Percentiles rank a stretch among this genome's conserved stretches.
These are phyloP conservation scores for Beta vulgaris DNA, from an alignment of 148 eudicot genomes.

Conservation along the genomic window DNA sequence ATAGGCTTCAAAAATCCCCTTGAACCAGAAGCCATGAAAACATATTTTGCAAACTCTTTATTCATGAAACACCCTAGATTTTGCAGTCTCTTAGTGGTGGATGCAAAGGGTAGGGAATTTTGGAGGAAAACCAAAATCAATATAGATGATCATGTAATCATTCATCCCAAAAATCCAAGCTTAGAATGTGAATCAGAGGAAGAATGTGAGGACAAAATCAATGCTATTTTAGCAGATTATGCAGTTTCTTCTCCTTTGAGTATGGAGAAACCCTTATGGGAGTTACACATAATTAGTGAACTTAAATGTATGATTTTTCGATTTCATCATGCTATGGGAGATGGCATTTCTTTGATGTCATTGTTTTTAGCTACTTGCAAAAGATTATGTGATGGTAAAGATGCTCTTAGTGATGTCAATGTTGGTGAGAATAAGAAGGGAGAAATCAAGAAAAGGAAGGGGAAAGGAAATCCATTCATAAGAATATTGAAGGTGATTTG, in stretches of 20 bases:
- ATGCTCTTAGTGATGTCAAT: not conserved
- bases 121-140: slow-evolving; percentile 52
- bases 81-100: slow-evolving; percentile 53
- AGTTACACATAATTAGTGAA: slow-evolving; percentile 70
- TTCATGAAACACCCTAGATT: slow-evolving; percentile 62
- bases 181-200: too few species aligned
- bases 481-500: too few species aligned
- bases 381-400: slow-evolving; percentile 13
- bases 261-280: slow-evolving; percentile 56
- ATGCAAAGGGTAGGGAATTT: slow-evolving; percentile 35
- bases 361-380: slow-evolving; percentile 48
- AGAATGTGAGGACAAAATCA: too few species aligned
- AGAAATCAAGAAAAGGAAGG: not conserved
- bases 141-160: slow-evolving; percentile 49
- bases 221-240: slow-evolving; percentile 47
- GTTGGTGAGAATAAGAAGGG: not conserved
- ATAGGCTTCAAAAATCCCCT: slow-evolving; percentile 36
- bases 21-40: slow-evolving; percentile 33
- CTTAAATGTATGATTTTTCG: slow-evolving; percentile 53
- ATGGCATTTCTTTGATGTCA: slow-evolving; percentile 69
- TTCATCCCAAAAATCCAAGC: too few species aligned
- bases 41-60: slow-evolving; percentile 28
- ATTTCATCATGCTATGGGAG: slow-evolving; percentile 72
- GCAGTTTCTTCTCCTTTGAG: slow-evolving; percentile 48
- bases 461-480: too few species aligned